Conservation (phyloP, 345 rosid species). For the Lumnitzera racemosa region DNA sequence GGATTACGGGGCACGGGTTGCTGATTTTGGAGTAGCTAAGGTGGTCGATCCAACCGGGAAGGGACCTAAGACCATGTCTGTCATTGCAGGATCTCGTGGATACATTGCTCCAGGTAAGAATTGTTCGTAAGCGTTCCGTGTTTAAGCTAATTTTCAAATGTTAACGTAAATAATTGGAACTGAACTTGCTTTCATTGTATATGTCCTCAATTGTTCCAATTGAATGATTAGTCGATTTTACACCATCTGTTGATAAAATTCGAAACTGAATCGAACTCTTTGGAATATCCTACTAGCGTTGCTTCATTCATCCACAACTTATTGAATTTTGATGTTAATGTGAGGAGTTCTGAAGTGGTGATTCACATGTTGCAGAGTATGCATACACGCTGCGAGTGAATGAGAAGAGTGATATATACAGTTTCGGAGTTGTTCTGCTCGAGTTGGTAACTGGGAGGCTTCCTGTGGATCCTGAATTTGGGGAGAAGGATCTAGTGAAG, state of each 20-base stretch:
- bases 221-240: too few species aligned
- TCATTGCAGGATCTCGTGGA: conserved; percentile 95
- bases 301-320: not conserved
- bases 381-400: conserved; percentile 95
- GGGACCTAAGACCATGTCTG: conserved; percentile 84
- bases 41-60: conserved; percentile 66
- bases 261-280: too few species aligned
- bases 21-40: conserved; percentile 97
- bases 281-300: not conserved
- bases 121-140: conserved; percentile 12
- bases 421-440: conserved; percentile 90
- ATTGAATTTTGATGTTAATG: not conserved
- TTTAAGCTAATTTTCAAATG: too few species aligned
- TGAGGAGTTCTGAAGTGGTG: not conserved
- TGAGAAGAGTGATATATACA: conserved; percentile 99
- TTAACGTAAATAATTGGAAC: too few species aligned
- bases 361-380: conserved; percentile 53
- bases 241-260: too few species aligned
- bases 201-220: too few species aligned
- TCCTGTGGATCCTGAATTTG: conserved; percentile 72
- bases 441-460: conserved; percentile 84
- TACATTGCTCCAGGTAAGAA: conserved; percentile 91
- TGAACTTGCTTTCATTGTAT: too few species aligned
- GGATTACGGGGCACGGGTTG: conserved; percentile 89
- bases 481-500: conserved; percentile 91